Percentiles rank a stretch among this genome's conserved stretches.
Evolutionary conservation across 2,329 filamentous ascomycete species (phyloP).

Genomic region (Botrytis deweyae): DNA sequence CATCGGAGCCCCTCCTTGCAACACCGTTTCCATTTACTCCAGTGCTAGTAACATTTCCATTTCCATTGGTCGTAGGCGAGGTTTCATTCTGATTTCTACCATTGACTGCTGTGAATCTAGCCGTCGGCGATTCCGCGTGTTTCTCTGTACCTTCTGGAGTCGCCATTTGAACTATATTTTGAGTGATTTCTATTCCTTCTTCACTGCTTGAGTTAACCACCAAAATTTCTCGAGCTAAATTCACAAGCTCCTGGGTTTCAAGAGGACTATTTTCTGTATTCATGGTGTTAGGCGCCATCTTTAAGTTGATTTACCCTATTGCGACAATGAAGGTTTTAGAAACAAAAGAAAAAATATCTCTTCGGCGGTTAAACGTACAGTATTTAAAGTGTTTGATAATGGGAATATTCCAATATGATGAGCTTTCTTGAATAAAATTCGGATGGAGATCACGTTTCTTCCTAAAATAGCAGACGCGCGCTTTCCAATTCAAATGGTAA

Average conservation of each 20-base stretch:
- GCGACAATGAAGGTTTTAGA: slow-evolving; percentile 15
- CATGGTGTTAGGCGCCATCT: slow-evolving; percentile 26
- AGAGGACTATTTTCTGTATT: slow-evolving; percentile 26
- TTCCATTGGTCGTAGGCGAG: slow-evolving; percentile 7
- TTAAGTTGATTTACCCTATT: slow-evolving; percentile 13
- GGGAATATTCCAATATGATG: background rate
- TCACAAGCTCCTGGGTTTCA: slow-evolving; percentile 32
- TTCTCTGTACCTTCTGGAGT: slow-evolving; percentile 27
- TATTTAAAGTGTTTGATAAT: slow-evolving; percentile 5
- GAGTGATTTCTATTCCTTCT: background rate
- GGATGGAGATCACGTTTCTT: slow-evolving; percentile 8
- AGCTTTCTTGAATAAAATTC: background rate
- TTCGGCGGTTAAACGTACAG: slow-evolving; percentile 21
- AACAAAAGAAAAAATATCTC: slow-evolving; percentile 7
- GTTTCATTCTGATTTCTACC: slow-evolving; percentile 31
- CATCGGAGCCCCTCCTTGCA: slow-evolving; percentile 36
- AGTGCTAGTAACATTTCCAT: slow-evolving; percentile 16
- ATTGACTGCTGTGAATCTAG: slow-evolving; percentile 41
- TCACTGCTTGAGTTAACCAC: slow-evolving; percentile 16
- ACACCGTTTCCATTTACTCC: slow-evolving; percentile 28
- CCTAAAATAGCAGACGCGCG: slow-evolving; percentile 2
- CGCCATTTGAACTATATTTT: slow-evolving; percentile 23
- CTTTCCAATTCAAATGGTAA: background rate
- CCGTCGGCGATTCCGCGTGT: slow-evolving; percentile 35
- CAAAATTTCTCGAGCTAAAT: slow-evolving; percentile 32